Base-by-base conservation (phyloP, 1,284 basidiomycete genomes). In the Trichosporon sp. region DNA sequence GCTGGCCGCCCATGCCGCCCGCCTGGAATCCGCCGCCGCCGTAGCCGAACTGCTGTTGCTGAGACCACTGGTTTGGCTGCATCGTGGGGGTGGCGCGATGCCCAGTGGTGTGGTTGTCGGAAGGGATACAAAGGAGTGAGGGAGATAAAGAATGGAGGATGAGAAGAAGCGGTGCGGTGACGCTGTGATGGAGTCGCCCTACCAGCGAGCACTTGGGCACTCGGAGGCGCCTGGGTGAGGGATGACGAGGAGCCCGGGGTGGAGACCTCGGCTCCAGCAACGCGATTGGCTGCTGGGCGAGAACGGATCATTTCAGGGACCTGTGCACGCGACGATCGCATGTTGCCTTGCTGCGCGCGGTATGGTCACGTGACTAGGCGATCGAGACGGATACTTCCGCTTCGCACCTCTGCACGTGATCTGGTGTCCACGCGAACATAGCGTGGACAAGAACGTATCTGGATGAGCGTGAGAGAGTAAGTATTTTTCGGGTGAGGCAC, bases 1-100 rank as follows among this genome's bases (percentile, higher is more conserved):
- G 23, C 65, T 76, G 77, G 65, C 73, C 71, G 51, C 72, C 76
- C 62, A 72, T 76, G 15, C 79, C 79, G 38, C 75, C 76, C 64
- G 72, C 75, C 62, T 78, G 76, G 29, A 77, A 70, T 68, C 75
- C 78, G 9, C 71, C 68, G 9, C 71, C 68, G 63, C 73, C 72
- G 58, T 73, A 75, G 66, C 73, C 74, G 58, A 70, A 75, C 68
- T 72, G 73, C 67, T 75, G 74, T 64, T 75, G 75, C 67, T 75
- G 73, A 29, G 53, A 58, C 75, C 75, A 75, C 68, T 76, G 76
- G 65, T 74, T 75, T 75, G 67, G 73, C 72, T 73, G 72, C 72
- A 71, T 71, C 68, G 64, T 64, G 64, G 31, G 51, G 34, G 62
- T 15, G 21, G 60, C 34, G 62, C 31, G 68, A 68, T 68, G 67